These are phyloP conservation scores for Exsudoporus frostii DNA, from an alignment of 768 basidiomycete genomes.

Conservation along the genomic window DNA sequence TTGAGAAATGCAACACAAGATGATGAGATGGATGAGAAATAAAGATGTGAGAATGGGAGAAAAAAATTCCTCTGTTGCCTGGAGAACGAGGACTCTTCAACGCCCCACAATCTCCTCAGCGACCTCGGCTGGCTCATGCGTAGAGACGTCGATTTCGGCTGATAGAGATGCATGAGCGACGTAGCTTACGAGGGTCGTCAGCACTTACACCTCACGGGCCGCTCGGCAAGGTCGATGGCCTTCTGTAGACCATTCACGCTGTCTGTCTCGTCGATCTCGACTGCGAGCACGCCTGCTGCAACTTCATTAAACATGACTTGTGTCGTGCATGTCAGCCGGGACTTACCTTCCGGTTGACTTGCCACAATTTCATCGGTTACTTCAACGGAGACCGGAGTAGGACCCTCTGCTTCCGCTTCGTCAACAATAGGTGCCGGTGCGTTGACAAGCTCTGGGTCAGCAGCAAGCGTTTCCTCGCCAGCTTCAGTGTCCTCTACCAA, in stretches of 20 bases:
- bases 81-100: neutral
- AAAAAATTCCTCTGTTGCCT: neutral
- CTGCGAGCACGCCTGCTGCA: neutral
- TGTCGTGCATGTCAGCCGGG: neutral
- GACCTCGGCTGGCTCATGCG: neutral
- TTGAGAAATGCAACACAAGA: neutral
- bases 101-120: neutral
- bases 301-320: neutral
- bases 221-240: neutral
- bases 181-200: neutral
- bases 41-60: neutral
- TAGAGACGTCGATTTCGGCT: neutral
- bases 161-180: neutral
- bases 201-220: constrained; percentile 9
- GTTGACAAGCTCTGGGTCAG: neutral
- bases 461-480: neutral
- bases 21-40: neutral
- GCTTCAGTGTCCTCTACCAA: neutral
- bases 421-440: neutral
- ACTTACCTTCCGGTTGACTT: constrained; percentile 1
- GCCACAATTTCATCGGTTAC: neutral
- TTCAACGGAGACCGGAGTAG: neutral
- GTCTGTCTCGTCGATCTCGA: neutral
- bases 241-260: neutral
- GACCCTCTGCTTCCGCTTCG: neutral